phyloP scores from a whole-genome alignment of 495 filamentous ascomycete species.

The Lindgomyces ingoldianus region DNA sequence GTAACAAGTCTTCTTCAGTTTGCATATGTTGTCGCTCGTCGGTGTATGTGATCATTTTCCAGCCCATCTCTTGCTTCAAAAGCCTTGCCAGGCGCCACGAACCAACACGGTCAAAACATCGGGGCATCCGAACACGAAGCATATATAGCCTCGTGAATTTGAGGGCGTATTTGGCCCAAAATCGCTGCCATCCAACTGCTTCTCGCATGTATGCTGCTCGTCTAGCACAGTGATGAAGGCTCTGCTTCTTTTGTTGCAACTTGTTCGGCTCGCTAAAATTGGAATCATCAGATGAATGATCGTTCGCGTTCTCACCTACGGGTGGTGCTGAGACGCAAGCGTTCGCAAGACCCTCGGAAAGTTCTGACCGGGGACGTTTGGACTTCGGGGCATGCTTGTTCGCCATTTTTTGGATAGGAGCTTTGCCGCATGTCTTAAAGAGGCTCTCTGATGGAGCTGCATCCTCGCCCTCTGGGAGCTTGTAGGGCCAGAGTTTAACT shows the following conservation, averaged over 20 bases:
- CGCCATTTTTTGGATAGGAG: conserved; percentile 11
- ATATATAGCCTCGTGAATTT: conserved; percentile 6
- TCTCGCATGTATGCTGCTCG: conserved; percentile 17
- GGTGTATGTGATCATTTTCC: conserved; percentile 16
- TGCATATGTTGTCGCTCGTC: conserved; percentile 25
- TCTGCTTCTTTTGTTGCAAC: no score
- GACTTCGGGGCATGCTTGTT: conserved; percentile 8
- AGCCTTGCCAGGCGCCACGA: conserved; percentile 26
- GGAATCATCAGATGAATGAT: conserved; percentile 14
- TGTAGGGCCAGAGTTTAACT: no score
- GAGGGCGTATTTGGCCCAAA: conserved; percentile 30
- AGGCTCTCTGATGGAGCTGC: no score
- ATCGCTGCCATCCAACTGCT: conserved; percentile 31
- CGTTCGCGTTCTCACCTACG: conserved; percentile 16
- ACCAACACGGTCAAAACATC: conserved; percentile 16
- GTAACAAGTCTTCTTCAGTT: neutral
- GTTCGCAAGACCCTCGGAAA: conserved; percentile 1
- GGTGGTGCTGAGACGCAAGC: neutral
- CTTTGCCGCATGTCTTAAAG: neutral
- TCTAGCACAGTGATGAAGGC: conserved; percentile 7
- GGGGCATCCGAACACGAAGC: conserved; percentile 30
- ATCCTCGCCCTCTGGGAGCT: no score
- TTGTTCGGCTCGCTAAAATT: no score
- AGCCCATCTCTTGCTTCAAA: conserved; percentile 11
- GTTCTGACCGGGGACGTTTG: neutral